phyloP scores from a whole-genome alignment of 257 asterid genomes.

The Solanum pimpinellifolium region DNA sequence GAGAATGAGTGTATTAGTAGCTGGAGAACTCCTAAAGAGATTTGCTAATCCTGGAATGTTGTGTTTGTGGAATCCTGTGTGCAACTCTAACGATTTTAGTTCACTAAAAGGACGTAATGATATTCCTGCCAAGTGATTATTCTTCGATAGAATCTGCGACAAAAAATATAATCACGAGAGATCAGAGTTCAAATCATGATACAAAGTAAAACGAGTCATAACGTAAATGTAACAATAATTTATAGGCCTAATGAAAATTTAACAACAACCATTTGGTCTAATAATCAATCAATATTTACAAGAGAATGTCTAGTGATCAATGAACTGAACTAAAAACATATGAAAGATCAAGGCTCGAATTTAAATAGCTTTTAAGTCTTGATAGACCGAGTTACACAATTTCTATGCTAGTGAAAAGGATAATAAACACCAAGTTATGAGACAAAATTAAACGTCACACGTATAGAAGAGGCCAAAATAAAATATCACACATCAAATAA shows the following conservation, averaged over 20 bases:
- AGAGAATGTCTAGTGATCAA: background rate
- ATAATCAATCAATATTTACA: background rate
- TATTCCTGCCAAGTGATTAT: conserved; percentile 23
- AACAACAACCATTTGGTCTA: background rate
- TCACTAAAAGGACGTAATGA: conserved; percentile 30
- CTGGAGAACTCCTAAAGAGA: conserved; percentile 44
- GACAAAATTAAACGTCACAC: background rate
- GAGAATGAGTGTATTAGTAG: conserved; percentile 40
- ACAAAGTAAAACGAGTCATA: background rate
- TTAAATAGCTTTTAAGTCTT: background rate
- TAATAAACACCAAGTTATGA: background rate
- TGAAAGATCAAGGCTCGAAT: background rate
- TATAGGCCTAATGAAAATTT: background rate
- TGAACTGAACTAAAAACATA: background rate
- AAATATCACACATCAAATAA: background rate
- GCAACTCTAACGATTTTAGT: conserved; percentile 47
- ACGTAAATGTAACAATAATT: background rate
- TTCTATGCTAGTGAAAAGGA: background rate
- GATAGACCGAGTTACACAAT: background rate
- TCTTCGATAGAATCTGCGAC: conserved; percentile 50
- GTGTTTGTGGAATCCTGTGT: conserved; percentile 42
- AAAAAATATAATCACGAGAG: background rate
- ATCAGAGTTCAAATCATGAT: background rate
- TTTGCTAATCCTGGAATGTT: conserved; percentile 48
- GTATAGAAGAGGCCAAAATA: background rate